phyloP scores from a whole-genome alignment of 2,329 filamentous ascomycete species.

The Ambrosiella cleistominuta region DNA sequence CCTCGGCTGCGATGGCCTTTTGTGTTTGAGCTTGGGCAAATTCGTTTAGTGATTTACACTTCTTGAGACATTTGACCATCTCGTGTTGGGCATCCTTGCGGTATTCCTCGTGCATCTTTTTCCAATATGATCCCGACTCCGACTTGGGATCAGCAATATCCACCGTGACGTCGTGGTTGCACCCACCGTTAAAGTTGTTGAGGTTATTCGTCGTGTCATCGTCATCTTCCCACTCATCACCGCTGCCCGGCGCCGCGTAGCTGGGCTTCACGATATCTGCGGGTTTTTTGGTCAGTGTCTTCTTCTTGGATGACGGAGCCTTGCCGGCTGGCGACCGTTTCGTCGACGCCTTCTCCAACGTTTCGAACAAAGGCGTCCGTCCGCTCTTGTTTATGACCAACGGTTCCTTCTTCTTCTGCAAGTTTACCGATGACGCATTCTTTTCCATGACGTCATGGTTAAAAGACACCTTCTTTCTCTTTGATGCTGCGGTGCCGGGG shows the following conservation, averaged over 20 bases:
- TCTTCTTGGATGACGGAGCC: neutral
- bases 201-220: slow-evolving; percentile 20
- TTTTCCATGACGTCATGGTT: slow-evolving; percentile 36
- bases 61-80: slow-evolving; percentile 60
- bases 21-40: slow-evolving; percentile 63
- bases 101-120: slow-evolving; percentile 57
- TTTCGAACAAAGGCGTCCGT: slow-evolving; percentile 26
- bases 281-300: slow-evolving; percentile 4
- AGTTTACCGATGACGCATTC: slow-evolving; percentile 20
- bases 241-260: slow-evolving; percentile 12
- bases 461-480: slow-evolving; percentile 49
- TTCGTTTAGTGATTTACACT: slow-evolving; percentile 37
- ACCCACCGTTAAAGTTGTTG: slow-evolving; percentile 23
- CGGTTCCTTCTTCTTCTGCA: slow-evolving; percentile 20
- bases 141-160: slow-evolving; percentile 60
- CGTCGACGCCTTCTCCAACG: slow-evolving; percentile 27
- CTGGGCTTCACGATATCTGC: slow-evolving; percentile 11
- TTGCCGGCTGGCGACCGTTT: slow-evolving; percentile 13
- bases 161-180: slow-evolving; percentile 45
- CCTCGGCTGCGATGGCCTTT: slow-evolving; percentile 47
- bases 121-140: slow-evolving; percentile 64
- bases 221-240: slow-evolving; percentile 38
- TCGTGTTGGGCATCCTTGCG: slow-evolving; percentile 54
- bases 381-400: neutral
- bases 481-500: slow-evolving; percentile 41